phyloP scores from a whole-genome alignment of 164 flowering plant species.

The Chloranthus sessilifolius region DNA sequence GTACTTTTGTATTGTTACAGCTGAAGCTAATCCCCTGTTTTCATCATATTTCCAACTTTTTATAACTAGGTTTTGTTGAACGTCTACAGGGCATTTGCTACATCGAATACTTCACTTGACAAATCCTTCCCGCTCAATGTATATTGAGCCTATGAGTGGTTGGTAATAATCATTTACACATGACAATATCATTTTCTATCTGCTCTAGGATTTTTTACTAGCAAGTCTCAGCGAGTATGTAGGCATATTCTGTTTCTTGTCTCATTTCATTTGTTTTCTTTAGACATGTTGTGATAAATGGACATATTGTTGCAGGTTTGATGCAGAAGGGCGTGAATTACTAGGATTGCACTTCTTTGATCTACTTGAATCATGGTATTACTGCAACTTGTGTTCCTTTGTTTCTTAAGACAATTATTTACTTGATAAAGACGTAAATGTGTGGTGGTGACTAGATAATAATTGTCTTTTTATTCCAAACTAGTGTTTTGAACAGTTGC shows the following conservation, averaged over 20 bases:
- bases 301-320: slow-evolving; percentile 23
- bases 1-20: no score
- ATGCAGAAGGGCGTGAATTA: slow-evolving; percentile 27
- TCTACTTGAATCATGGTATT: slow-evolving; percentile 25
- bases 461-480: no score
- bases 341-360: slow-evolving; percentile 29
- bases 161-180: slow-evolving; percentile 13
- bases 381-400: not conserved
- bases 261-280: not conserved
- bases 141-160: slow-evolving; percentile 28
- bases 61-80: not conserved
- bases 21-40: no score
- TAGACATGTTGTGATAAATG: not conserved
- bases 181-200: no score
- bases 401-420: no score
- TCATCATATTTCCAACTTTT: no score
- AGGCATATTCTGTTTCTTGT: not conserved
- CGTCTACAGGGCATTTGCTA: slow-evolving; percentile 16
- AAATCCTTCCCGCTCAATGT: slow-evolving; percentile 23
- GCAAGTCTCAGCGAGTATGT: no score
- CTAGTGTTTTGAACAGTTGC: no score
- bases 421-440: no score
- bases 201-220: no score
- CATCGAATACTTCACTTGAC: slow-evolving; percentile 19
- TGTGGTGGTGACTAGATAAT: no score